Conservation (phyloP, 176 grass and related monocot species). For the Oryza meridionalis region DNA sequence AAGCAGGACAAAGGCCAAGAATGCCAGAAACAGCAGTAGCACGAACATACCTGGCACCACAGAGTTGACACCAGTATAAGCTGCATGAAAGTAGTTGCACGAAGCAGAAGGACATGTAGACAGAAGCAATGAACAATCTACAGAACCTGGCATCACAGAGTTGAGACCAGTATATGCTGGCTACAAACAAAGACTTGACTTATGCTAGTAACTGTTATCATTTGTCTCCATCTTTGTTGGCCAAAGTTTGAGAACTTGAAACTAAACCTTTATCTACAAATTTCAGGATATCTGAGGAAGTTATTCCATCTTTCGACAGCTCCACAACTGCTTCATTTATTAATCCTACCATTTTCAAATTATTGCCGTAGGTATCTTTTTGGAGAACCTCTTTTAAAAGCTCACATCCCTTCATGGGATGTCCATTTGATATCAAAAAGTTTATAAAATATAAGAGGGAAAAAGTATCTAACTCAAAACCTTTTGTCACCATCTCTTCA, state of each 20-base stretch:
- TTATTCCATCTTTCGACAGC: conserved; percentile 61
- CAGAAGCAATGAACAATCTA: conserved; percentile 14
- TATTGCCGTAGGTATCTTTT: conserved; percentile 43
- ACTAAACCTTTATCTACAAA: conserved; percentile 60
- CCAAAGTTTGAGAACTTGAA: conserved; percentile 37
- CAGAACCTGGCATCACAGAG: conserved; percentile 18
- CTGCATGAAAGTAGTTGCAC: conserved; percentile 7
- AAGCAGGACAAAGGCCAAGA: conserved; percentile 3
- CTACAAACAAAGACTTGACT: not conserved
- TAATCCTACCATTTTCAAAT: conserved; percentile 56
- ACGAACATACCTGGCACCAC: not conserved
- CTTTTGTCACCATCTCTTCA: conserved; percentile 65
- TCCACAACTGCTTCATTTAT: conserved; percentile 65
- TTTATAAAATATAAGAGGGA: conserved; percentile 71
- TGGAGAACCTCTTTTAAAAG: conserved; percentile 68
- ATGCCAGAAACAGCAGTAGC: not conserved
- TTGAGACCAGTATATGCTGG: conserved; percentile 19
- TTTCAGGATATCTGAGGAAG: conserved; percentile 57
- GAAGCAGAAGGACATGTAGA: conserved; percentile 20
- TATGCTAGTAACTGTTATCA: conserved; percentile 30
- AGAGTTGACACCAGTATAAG: not conserved
- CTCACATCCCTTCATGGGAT: conserved; percentile 62
- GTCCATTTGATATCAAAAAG: conserved; percentile 68
- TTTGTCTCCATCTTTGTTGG: conserved; percentile 42
- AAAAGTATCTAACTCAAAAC: conserved; percentile 68